Conservation (phyloP, 169 alveolate species). For the Cryptosporidium ryanae region DNA sequence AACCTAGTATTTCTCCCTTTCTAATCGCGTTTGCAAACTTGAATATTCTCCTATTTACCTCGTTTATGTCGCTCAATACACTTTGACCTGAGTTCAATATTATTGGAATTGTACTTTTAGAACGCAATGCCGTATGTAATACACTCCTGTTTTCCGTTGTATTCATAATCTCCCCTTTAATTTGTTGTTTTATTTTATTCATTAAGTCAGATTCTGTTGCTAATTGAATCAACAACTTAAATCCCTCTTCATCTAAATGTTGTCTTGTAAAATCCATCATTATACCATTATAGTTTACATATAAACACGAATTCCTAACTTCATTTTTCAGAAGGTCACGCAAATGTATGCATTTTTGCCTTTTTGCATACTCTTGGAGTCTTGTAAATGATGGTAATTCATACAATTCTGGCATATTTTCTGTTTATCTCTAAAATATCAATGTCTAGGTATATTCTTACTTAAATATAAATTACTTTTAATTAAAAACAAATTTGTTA, state of each 20-base stretch:
- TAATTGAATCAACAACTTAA: slow-evolving; percentile 76
- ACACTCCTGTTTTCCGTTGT: slow-evolving; percentile 96
- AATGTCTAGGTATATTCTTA: background rate
- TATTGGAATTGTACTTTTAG: slow-evolving; percentile 74
- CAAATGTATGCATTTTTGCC: slow-evolving; percentile 77
- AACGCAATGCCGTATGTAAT: slow-evolving; percentile 95
- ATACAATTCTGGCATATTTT: slow-evolving; percentile 41
- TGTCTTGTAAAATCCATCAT: slow-evolving; percentile 85
- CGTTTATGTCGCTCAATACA: slow-evolving; percentile 82
- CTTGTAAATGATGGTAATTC: slow-evolving; percentile 31
- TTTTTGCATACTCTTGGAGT: slow-evolving; percentile 29
- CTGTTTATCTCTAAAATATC: no score
- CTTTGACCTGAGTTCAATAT: slow-evolving; percentile 58
- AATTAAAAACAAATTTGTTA: no score
- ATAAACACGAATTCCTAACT: slow-evolving; percentile 76
- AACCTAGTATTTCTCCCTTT: slow-evolving; percentile 91
- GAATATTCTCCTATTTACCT: slow-evolving; percentile 81
- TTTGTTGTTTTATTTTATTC: slow-evolving; percentile 79
- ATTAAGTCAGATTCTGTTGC: slow-evolving; percentile 78
- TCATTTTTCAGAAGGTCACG: slow-evolving; percentile 79
- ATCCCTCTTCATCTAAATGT: slow-evolving; percentile 79
- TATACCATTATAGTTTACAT: slow-evolving; percentile 78
- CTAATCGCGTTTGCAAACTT: slow-evolving; percentile 83
- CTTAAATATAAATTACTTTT: background rate
- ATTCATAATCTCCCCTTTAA: slow-evolving; percentile 92